Percentiles rank a stretch among this genome's conserved stretches.
Conservation (phyloP, 2,329 filamentous ascomycete species). For the Sporothrix variecibatus region DNA sequence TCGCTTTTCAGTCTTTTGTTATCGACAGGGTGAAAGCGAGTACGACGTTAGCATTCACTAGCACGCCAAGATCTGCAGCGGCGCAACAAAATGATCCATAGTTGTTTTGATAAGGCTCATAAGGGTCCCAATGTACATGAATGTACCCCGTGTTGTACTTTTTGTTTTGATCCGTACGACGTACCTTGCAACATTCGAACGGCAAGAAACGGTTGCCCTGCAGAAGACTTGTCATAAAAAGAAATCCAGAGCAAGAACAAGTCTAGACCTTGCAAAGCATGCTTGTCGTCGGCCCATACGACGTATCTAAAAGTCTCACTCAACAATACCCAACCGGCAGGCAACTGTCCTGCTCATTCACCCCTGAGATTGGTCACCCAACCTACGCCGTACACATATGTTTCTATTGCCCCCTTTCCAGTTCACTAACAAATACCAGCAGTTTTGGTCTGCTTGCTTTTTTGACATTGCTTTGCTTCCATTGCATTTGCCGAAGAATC, state of each 20-base stretch:
- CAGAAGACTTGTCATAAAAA: neutral
- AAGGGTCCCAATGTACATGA: neutral
- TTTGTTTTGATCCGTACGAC: no score
- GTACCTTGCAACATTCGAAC: neutral
- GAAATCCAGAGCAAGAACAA: neutral
- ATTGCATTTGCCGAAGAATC: neutral
- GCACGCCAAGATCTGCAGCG: neutral
- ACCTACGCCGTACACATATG: no score
- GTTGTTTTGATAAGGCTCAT: neutral
- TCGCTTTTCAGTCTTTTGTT: neutral
- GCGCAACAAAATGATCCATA: neutral
- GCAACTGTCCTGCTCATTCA: neutral
- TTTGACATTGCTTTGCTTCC: neutral
- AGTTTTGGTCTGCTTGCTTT: neutral
- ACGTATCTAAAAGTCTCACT: neutral
- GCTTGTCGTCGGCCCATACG: neutral
- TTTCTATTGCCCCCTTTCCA: neutral
- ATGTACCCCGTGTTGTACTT: neutral
- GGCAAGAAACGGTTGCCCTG: neutral
- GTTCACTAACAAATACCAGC: neutral
- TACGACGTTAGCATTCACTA: neutral
- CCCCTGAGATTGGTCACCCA: neutral
- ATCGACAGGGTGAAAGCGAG: neutral
- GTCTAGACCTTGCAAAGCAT: neutral
- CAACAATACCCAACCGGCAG: neutral